phyloP scores from a whole-genome alignment of 1,284 basidiomycete species.

The Melampsora americana region DNA sequence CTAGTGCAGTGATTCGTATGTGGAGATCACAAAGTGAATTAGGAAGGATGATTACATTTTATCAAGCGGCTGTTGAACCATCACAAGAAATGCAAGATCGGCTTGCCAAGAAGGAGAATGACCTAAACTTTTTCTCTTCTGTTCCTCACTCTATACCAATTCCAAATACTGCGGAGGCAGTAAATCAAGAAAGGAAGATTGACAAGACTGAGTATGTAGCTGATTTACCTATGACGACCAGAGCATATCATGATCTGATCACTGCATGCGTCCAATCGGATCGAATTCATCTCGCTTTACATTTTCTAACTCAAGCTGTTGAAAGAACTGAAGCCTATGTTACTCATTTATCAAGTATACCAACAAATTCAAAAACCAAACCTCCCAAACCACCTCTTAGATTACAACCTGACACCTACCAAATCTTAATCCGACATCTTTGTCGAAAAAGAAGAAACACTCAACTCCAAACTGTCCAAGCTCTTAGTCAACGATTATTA shows the following conservation, averaged over 20 bases:
- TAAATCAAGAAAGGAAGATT: neutral
- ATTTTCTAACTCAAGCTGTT: conserved; percentile 28
- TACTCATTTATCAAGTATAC: neutral
- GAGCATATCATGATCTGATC: conserved; percentile 41
- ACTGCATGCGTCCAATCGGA: conserved; percentile 7
- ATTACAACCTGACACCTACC: conserved; percentile 36
- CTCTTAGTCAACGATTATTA: conserved; percentile 4
- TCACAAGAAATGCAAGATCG: conserved; percentile 21
- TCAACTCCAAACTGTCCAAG: conserved; percentile 8
- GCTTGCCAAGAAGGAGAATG: neutral
- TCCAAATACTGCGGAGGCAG: neutral
- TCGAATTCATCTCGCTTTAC: conserved; percentile 31
- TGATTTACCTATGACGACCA: conserved; percentile 20
- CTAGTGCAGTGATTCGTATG: conserved; percentile 25
- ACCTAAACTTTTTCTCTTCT: neutral
- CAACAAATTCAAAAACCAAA: neutral
- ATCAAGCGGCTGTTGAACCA: conserved; percentile 35
- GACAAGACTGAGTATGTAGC: neutral
- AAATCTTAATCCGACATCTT: conserved; percentile 16
- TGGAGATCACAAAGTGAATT: conserved; percentile 25
- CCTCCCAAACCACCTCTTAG: neutral
- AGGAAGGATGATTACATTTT: conserved; percentile 26
- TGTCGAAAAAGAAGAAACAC: conserved; percentile 32
- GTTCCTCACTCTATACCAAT: neutral
- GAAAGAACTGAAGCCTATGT: conserved; percentile 16